Evolutionary conservation across 164 flowering plant species (phyloP), one percentile per base, ranked within the genome.

Genomic region (Paratinospora sagittata): DNA sequence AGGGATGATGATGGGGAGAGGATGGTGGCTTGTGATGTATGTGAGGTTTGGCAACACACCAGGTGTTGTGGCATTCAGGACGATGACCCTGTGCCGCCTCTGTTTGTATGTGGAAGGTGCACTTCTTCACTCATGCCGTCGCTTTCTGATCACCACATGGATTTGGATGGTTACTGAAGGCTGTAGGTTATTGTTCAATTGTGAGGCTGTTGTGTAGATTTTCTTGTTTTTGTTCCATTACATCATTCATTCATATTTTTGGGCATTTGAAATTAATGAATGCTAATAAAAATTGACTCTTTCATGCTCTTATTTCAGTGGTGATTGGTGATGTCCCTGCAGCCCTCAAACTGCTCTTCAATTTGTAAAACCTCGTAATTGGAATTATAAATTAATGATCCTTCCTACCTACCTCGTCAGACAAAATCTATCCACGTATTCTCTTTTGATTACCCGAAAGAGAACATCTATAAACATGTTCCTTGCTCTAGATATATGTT

Each of bases 31-130:
- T 90, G 95, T 67, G 95, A 90, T 55, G 65, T 84, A 1, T 90
- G 95, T 52, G 91, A 85, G 80, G 84, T 84, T 17, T 90, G 95
- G 95, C 90, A 87, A 75, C 92, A 90, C 69, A 90, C 95, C 0
- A 73, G 81, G 47, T 90, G 95, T 77, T 36, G 74, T 43, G 90
- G 89, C n/a, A 85, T 89, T n/a, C 78, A 76, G 0, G 89, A 87
- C 41, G 9, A 76, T 3, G 83, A 83, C 17, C 63, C 78, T 0
- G 86, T 85, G 41, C 92, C 95, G 0, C 83, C 80, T 0, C 45
- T 87, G 68, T 90, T 86, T 70, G 80, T 87, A 0, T 89, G 91
- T 55, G 63, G 70, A 0, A 73, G 74, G 0, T 89, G 93, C 68
- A 78, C 79, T 27, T 36, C 14, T 36, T 78, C 87, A 0, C 66